These are phyloP conservation scores for Claviceps arundinis DNA, from an alignment of 2,329 filamentous ascomycete genomes.

Conservation along the genomic window DNA sequence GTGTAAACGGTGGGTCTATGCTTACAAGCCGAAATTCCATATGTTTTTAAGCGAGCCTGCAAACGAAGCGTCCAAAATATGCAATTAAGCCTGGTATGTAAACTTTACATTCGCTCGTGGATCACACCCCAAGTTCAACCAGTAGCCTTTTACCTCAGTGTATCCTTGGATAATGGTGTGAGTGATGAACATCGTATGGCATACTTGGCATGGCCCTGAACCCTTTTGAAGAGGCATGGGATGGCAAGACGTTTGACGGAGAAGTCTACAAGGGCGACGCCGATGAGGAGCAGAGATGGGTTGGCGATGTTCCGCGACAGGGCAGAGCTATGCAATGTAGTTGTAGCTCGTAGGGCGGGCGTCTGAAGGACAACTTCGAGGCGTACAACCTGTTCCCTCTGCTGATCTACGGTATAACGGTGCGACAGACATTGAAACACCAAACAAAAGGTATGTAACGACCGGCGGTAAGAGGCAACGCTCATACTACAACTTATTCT, in stretches of 20 bases:
- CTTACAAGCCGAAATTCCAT: too few relatives aligned
- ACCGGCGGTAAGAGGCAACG: slow-evolving; percentile 61
- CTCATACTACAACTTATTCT: slow-evolving; percentile 23
- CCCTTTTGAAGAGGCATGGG: slow-evolving; percentile 74
- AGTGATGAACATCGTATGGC: too few relatives aligned
- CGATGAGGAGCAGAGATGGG: slow-evolving; percentile 70
- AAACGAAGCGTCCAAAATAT: too few relatives aligned
- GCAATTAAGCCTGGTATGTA: too few relatives aligned
- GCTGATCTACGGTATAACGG: too few relatives aligned
- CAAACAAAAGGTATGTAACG: slow-evolving; percentile 36
- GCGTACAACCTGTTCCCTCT: neutral
- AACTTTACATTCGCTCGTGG: too few relatives aligned
- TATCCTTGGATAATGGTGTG: too few relatives aligned
- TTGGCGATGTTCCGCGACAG: slow-evolving; percentile 67
- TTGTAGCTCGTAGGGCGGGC: slow-evolving; percentile 62
- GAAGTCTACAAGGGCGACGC: slow-evolving; percentile 42
- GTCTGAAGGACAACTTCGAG: neutral
- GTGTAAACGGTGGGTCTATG: too few relatives aligned
- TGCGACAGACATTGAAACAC: neutral
- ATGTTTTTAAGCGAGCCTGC: too few relatives aligned
- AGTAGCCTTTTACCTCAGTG: too few relatives aligned
- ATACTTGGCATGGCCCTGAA: slow-evolving; percentile 45
- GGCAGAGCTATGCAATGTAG: slow-evolving; percentile 84
- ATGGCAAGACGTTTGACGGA: slow-evolving; percentile 32
- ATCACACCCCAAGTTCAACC: too few relatives aligned